Evolutionary conservation across 768 basidiomycete genomes (phyloP).

Genomic region (Dioszegia hungarica): DNA sequence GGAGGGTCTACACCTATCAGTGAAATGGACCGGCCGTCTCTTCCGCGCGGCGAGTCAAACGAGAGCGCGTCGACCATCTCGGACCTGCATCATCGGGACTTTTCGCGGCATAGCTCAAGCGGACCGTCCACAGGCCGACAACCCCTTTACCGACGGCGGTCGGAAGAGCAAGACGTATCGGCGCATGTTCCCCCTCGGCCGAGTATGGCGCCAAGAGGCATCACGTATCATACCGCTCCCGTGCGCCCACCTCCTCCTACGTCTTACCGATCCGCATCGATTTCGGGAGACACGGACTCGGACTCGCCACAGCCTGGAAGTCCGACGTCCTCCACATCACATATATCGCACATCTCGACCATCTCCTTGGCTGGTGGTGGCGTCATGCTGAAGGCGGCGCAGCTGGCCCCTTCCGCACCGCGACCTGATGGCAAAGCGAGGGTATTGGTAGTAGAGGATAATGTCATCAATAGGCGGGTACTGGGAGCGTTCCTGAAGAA

Average conservation of each 20-base stretch:
- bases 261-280: neutral
- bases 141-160: conserved; percentile 38
- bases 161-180: conserved; percentile 41
- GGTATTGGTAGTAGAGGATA: conserved; percentile 86
- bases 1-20: conserved; percentile 6
- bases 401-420: conserved; percentile 55
- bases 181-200: conserved; percentile 50
- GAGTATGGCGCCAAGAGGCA: conserved; percentile 53
- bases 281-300: neutral
- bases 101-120: conserved; percentile 7
- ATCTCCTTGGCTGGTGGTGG: conserved; percentile 54
- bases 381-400: conserved; percentile 64
- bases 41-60: conserved; percentile 33
- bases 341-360: conserved; percentile 34
- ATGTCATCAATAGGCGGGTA: conserved; percentile 73
- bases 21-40: conserved; percentile 21
- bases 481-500: conserved; percentile 58
- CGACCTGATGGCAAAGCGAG: conserved; percentile 58
- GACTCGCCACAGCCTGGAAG: conserved; percentile 37
- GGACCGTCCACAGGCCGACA: conserved; percentile 4
- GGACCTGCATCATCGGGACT: conserved; percentile 19
- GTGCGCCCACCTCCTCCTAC: neutral
- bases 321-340: conserved; percentile 28
- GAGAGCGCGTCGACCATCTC: conserved; percentile 30
- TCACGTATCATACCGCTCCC: conserved; percentile 50